These are phyloP conservation scores for Xerocomus cyaneibrunnescens DNA, from an alignment of 1,284 basidiomycete species.

Conservation along the genomic window DNA sequence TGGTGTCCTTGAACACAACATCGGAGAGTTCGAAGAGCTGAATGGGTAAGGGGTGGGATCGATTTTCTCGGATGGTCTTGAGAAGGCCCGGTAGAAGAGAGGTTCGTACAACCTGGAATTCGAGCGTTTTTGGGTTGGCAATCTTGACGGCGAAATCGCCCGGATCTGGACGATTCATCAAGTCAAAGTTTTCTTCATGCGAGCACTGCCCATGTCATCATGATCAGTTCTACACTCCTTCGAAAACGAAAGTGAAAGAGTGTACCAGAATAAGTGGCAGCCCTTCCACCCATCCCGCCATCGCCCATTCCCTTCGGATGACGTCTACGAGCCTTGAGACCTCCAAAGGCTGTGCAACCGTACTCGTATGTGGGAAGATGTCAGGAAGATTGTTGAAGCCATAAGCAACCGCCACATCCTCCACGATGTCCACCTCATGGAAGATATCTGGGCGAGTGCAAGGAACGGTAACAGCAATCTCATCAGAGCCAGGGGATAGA, in stretches of 20 bases:
- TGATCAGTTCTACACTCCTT: background rate
- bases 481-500: conserved; percentile 48
- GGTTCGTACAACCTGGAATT: conserved; percentile 98
- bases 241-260: background rate
- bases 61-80: conserved; percentile 97
- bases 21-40: conserved; percentile 95
- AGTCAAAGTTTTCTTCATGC: conserved; percentile 97
- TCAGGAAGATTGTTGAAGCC: conserved; percentile 97
- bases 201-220: conserved; percentile 66
- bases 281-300: conserved; percentile 95
- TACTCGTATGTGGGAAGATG: conserved; percentile 92
- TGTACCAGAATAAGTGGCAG: conserved; percentile 89
- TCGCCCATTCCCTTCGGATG: conserved; percentile 87
- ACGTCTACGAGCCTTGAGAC: conserved; percentile 92
- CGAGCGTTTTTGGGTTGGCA: conserved; percentile 95
- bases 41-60: conserved; percentile 89
- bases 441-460: conserved; percentile 95
- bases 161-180: conserved; percentile 85
- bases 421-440: conserved; percentile 98
- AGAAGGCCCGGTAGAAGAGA: conserved; percentile 93
- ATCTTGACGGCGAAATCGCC: conserved; percentile 83
- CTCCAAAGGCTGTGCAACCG: conserved; percentile 89
- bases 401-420: conserved; percentile 96
- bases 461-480: conserved; percentile 78
- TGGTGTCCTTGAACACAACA: conserved; percentile 84